Evolutionary conservation across 2,329 filamentous ascomycete genomes (phyloP).

Genomic region (Ceratocystis alfenasii): DNA sequence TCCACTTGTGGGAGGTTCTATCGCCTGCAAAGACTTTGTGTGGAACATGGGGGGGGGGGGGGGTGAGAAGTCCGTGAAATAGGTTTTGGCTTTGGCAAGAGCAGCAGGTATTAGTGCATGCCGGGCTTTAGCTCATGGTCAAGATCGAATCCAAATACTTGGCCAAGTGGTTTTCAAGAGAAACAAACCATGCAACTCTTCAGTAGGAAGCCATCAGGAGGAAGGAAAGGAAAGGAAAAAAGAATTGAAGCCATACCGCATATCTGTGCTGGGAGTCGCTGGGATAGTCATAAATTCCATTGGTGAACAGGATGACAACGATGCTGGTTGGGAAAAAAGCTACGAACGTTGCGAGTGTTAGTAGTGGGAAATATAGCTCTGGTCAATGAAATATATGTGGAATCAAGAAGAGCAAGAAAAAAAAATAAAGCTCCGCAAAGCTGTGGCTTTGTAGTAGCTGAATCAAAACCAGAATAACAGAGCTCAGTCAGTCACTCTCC

Average conservation of each 20-base stretch:
- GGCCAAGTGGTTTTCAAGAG: background rate
- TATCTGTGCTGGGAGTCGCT: slow-evolving; percentile 38
- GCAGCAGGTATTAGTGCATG: background rate
- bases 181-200: background rate
- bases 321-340: background rate
- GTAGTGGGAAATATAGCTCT: background rate
- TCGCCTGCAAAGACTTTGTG: slow-evolving; percentile 10
- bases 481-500: background rate
- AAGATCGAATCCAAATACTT: background rate
- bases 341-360: background rate
- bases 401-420: background rate
- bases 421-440: background rate
- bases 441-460: background rate
- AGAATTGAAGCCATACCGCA: slow-evolving; percentile 38
- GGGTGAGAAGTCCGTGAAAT: background rate
- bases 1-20: background rate
- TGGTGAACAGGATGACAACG: slow-evolving; percentile 28
- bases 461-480: background rate
- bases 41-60: background rate
- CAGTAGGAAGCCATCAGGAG: background rate
- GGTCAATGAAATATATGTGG: background rate
- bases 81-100: background rate
- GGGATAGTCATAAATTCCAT: slow-evolving; percentile 43
- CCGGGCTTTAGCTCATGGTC: background rate
- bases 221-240: slow-evolving; percentile 2